These are phyloP conservation scores for Leersia perrieri DNA, from an alignment of 176 grass and related monocot species.

Conservation along the genomic window DNA sequence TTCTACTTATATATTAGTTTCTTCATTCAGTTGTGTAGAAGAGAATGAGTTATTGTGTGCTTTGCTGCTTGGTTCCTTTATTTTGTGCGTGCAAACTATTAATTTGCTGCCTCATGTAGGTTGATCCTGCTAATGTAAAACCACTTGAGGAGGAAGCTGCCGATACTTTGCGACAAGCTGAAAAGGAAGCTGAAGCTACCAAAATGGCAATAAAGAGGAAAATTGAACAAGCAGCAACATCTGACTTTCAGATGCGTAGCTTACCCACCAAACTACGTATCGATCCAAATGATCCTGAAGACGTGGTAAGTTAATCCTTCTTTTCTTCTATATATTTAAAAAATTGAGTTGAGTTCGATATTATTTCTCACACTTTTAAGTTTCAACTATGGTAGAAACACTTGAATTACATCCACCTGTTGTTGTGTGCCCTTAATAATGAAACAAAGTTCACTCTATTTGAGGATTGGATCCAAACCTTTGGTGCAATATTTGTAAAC, in stretches of 20 bases:
- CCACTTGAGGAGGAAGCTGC: constrained; percentile 55
- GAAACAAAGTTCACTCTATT: constrained; percentile 4
- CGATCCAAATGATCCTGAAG: constrained; percentile 87
- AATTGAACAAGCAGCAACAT: constrained; percentile 82
- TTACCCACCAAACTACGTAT: constrained; percentile 90
- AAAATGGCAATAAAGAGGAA: constrained; percentile 92
- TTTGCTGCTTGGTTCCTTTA: not conserved
- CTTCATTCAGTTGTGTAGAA: not conserved
- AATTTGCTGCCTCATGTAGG: constrained; percentile 45
- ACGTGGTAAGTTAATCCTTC: constrained; percentile 64
- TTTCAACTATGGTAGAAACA: not conserved
- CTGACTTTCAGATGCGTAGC: constrained; percentile 71
- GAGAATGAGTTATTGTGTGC: no score
- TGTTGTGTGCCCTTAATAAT: not conserved
- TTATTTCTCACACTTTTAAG: constrained; percentile 9
- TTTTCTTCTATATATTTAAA: not conserved
- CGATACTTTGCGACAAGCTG: constrained; percentile 81
- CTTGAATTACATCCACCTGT: not conserved
- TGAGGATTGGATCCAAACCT: not conserved
- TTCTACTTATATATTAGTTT: not conserved
- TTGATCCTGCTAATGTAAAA: constrained; percentile 82
- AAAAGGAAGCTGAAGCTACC: constrained; percentile 86
- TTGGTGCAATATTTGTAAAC: constrained; percentile 5
- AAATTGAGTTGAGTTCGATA: not conserved
- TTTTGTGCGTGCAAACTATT: not conserved